Conservation (phyloP, 495 filamentous ascomycete genomes). For the Talaromyces borbonicus region DNA sequence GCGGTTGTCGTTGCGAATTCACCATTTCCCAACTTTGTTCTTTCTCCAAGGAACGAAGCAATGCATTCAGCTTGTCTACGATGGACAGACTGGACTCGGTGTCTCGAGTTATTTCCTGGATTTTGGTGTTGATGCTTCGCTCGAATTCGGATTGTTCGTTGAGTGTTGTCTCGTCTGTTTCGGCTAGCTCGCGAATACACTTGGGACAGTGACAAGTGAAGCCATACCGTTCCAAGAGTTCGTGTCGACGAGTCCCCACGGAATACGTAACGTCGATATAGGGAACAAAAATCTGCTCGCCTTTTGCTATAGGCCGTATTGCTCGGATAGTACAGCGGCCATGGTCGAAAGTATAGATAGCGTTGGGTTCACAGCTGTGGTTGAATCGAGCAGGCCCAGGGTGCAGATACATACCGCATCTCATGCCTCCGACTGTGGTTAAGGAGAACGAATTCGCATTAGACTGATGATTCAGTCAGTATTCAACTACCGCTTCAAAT, state of each 20-base stretch:
- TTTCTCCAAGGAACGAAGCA: background rate
- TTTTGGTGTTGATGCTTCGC: background rate
- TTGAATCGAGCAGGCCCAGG: conserved; percentile 49
- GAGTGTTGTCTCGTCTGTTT: conserved; percentile 15
- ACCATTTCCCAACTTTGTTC: background rate
- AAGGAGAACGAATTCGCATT: conserved; percentile 54
- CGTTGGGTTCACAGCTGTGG: conserved; percentile 63
- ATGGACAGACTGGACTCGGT: background rate
- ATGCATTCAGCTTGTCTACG: background rate
- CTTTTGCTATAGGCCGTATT: conserved; percentile 34
- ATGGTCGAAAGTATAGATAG: conserved; percentile 54
- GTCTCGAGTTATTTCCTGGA: background rate
- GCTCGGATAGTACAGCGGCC: conserved; percentile 34
- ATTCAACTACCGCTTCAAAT: conserved; percentile 7
- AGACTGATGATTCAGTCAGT: conserved; percentile 23
- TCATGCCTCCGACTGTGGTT: conserved; percentile 45
- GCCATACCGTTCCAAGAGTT: conserved; percentile 50
- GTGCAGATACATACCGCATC: conserved; percentile 53
- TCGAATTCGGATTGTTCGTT: background rate
- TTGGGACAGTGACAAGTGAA: conserved; percentile 55
- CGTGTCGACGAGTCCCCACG: conserved; percentile 30
- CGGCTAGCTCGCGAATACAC: conserved; percentile 27
- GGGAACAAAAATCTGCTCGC: conserved; percentile 56
- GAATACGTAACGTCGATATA: conserved; percentile 57
- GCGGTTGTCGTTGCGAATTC: background rate